Conservation (phyloP, 768 basidiomycete species). For the Phlebiopsis gigantea region DNA sequence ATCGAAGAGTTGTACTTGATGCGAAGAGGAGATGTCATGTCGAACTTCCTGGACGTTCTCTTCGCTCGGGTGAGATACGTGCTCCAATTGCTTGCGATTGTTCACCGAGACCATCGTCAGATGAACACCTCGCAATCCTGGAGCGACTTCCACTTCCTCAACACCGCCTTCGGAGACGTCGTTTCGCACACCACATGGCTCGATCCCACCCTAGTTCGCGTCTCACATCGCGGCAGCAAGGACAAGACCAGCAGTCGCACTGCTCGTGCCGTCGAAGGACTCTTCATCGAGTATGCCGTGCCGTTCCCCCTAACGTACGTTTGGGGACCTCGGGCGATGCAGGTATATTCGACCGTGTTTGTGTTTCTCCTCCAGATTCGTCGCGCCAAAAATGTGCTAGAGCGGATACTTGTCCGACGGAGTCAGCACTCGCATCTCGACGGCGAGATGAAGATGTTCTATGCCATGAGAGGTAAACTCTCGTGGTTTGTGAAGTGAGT, state of each 20-base stretch:
- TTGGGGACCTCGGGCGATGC: conserved; percentile 51
- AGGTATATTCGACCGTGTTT: conserved; percentile 63
- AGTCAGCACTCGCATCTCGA: conserved; percentile 29
- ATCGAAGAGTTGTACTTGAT: conserved; percentile 72
- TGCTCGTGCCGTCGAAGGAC: conserved; percentile 59
- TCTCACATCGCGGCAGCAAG: conserved; percentile 56
- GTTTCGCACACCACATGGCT: conserved; percentile 53
- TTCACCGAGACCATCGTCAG: conserved; percentile 29
- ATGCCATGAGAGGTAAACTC: conserved; percentile 69
- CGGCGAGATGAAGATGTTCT: conserved; percentile 61
- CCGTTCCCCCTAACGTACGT: conserved; percentile 81
- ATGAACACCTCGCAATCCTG: conserved; percentile 70
- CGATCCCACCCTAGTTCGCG: conserved; percentile 61
- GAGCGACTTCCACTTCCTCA: conserved; percentile 82
- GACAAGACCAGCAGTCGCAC: conserved; percentile 45
- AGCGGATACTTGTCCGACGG: conserved; percentile 63
- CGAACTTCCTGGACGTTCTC: conserved; percentile 65
- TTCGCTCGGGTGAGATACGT: conserved; percentile 57
- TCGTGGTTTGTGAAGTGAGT: conserved; percentile 85
- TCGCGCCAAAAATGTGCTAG: conserved; percentile 65
- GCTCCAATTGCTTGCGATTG: background rate
- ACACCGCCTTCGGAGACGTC: conserved; percentile 69
- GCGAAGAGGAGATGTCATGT: conserved; percentile 73
- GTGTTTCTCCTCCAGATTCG: conserved; percentile 69
- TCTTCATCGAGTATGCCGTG: conserved; percentile 72